phyloP scores from a whole-genome alignment of 768 basidiomycete genomes.

The Pulveroboletus sp. region DNA sequence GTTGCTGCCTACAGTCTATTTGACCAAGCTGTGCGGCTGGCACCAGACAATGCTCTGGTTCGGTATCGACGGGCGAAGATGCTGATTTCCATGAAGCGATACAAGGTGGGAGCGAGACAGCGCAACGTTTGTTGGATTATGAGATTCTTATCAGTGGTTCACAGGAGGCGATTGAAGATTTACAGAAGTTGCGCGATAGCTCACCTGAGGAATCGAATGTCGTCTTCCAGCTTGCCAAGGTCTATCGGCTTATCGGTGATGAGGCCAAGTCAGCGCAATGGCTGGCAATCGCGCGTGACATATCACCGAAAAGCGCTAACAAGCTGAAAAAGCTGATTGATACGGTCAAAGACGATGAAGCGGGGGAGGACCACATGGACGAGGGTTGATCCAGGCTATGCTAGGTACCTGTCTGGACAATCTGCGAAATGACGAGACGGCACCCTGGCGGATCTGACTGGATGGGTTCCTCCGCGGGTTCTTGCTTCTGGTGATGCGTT shows the following conservation, averaged over 20 bases:
- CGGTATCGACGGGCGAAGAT: conserved; percentile 93
- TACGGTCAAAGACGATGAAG: conserved; percentile 58
- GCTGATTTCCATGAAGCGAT: conserved; percentile 77
- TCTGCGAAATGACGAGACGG: too few relatives aligned
- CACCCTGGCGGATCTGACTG: too few relatives aligned
- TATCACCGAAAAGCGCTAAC: conserved; percentile 84
- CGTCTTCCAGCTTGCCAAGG: conserved; percentile 91
- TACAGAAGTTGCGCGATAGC: conserved; percentile 72
- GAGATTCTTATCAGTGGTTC: conserved; percentile 22
- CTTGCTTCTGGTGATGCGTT: conserved; percentile 4
- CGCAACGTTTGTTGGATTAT: conserved; percentile 21
- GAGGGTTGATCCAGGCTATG: conserved; percentile 48
- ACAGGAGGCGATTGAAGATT: conserved; percentile 77
- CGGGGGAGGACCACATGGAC: conserved; percentile 66
- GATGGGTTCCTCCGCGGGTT: too few relatives aligned
- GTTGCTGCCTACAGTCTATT: conserved; percentile 74
- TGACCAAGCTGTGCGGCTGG: conserved; percentile 71
- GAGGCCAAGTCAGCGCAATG: conserved; percentile 75
- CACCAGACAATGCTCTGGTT: conserved; percentile 88
- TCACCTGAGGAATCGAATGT: conserved; percentile 97
- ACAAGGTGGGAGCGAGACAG: conserved; percentile 53
- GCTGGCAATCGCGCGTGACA: conserved; percentile 88
- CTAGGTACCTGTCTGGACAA: too few relatives aligned
- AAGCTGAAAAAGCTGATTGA: conserved; percentile 80
- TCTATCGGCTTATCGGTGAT: conserved; percentile 80